These are phyloP conservation scores for Pseudogymnoascus sp. DNA, from an alignment of 2,329 filamentous ascomycete species.

Conservation along the genomic window DNA sequence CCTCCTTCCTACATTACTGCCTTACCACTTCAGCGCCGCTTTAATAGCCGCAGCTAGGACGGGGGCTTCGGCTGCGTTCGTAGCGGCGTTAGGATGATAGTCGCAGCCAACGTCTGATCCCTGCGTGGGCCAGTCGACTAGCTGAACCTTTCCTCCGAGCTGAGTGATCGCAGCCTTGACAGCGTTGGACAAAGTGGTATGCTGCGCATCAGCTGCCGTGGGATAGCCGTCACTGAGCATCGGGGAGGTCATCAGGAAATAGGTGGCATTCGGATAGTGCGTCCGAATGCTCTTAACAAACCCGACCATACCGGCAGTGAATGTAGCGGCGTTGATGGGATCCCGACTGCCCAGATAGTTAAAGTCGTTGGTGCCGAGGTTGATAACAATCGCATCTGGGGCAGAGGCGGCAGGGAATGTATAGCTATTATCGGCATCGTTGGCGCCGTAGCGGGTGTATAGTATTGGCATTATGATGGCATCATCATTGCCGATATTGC, in stretches of 20 bases:
- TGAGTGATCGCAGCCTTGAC: conserved; percentile 31
- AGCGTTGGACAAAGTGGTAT: conserved; percentile 32
- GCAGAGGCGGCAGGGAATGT: conserved; percentile 29
- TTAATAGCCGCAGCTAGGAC: conserved; percentile 27
- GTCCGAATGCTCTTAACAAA: conserved; percentile 31
- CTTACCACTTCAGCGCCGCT: conserved; percentile 14
- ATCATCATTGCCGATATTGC: conserved; percentile 32
- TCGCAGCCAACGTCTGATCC: conserved; percentile 36
- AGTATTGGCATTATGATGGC: conserved; percentile 35
- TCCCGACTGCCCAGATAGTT: conserved; percentile 30
- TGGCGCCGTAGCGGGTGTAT: conserved; percentile 38
- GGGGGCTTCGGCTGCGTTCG: conserved; percentile 29
- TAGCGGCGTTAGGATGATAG: conserved; percentile 37
- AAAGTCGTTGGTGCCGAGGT: conserved; percentile 40
- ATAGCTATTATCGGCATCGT: conserved; percentile 34
- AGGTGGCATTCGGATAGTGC: conserved; percentile 32
- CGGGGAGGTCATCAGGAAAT: conserved; percentile 37
- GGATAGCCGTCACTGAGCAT: conserved; percentile 36
- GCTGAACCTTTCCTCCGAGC: conserved; percentile 30
- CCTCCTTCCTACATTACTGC: neutral
- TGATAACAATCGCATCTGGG: conserved; percentile 36
- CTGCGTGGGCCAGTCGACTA: conserved; percentile 39
- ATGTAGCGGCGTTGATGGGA: conserved; percentile 25
- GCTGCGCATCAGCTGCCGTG: conserved; percentile 31
- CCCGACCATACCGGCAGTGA: conserved; percentile 26